Base-by-base conservation (phyloP, 805 yeast genomes). In the Dipodascopsis tothii region DNA sequence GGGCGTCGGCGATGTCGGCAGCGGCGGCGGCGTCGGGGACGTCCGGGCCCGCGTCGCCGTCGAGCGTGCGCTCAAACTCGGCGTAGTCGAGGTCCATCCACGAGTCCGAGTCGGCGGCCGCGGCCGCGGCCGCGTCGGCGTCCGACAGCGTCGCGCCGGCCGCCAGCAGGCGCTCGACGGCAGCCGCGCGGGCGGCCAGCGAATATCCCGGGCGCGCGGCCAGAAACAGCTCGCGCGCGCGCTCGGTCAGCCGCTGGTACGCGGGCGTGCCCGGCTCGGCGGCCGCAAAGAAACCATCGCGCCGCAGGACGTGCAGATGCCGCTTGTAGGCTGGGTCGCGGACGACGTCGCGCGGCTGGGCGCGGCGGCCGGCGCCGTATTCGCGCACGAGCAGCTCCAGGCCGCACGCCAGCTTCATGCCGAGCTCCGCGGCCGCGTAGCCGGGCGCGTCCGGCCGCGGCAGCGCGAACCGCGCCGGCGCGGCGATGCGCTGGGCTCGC, bases 401-500 rank as follows among this genome's bases (percentile, higher is more conserved):
- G 3, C 56, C 61, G 19, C 52, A 45, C 9, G 59, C 41, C 6
- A 57, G 19, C 37, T 56, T 57, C 45, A 46, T 46, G 1, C 61
- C 60, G 14, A 57, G 41, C 30, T 46, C 54, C 2, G 45, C 47
- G 25, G 23, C 37, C 3, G 37, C 51, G 30, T 42, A 39, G 19
- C 41, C 52, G 7, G 27, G 35, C 3, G 28, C 14, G 5, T 22
- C 41, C 21, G 36, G 25, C 6, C n/a, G n/a, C 17, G 50, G 50
- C 18, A 51, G 5, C 20, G 19, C 28, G 37, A 56, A 55, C 19
- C 18, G 18, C 5, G 38, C 21, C 11, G 52, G 54, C 16, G 45
- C 44, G 21, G 22, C 22, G 21, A 55, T 43, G 22, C 45, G 38
- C 18, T 54, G 56, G 17, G 56, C 47, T 18, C 42, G 40, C 30